Evolutionary conservation across 2,329 filamentous ascomycete genomes (phyloP), one percentile per base, ranked within the genome.

Genomic region (Seiridium unicorne): DNA sequence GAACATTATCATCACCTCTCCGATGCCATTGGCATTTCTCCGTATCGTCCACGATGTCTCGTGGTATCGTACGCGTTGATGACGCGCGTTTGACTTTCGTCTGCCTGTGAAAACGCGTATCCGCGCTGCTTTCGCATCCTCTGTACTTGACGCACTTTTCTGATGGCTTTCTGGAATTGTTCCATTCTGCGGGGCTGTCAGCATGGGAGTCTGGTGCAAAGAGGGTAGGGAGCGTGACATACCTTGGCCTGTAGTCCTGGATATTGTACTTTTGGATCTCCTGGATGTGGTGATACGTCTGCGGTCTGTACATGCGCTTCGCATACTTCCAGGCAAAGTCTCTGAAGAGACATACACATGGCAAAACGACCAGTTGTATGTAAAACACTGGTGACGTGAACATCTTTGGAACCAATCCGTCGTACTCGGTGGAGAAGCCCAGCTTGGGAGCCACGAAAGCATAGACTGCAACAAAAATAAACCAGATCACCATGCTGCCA

Each of bases 211-310:
- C 60, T 44, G 61, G 48, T 18, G 32, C 32, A n/a, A 3, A 53
- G 36, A 44, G 11, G 46, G 9, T 55, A 42, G 46, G 2, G 44
- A 40, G 5, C 26, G n/a, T 35, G 55, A 81, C 84, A 67, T 84
- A 93, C 91, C 95, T 89, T 63, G 95, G 95, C 72, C 95, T 84
- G 77, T 99, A 99, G 79, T 99, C 95, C 79, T 99, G 95, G 62
- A 99, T 97, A 70, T 99, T 99, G 80, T 98, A 99, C 79, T 99
- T 99, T 76, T 99, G 95, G 68, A 99, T 99, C 79, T 99, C 95
- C 77, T 99, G 95, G 64, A 99, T 95, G 74, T 99, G 95, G 69
- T 99, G 95, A 72, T 99, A 99, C 48, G 92, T 88, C 77, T 97
- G 91, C 31, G 95, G 95, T 67, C 89, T 89, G 79, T 98, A 99